Percentiles rank a stretch among this genome's conserved stretches.
These are phyloP conservation scores for Phytophthora foliorum DNA, from an alignment of 352 stramenopile species.

Conservation along the genomic window DNA sequence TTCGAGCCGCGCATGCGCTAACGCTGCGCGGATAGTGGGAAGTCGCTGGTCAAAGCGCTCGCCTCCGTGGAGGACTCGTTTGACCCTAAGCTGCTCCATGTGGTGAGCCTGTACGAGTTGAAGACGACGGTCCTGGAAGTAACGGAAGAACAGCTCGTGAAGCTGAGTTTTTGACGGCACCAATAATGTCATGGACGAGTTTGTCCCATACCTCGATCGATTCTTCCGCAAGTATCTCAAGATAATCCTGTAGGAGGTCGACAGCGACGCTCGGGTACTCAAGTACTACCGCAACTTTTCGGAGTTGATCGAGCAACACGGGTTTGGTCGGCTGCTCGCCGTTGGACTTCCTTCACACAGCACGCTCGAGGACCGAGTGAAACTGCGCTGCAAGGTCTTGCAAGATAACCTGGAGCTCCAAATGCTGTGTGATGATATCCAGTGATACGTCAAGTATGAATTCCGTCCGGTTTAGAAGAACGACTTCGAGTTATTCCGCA, in stretches of 20 bases:
- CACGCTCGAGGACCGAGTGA: constrained; percentile 1
- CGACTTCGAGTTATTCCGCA: constrained; percentile 7
- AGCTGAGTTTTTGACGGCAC: constrained; percentile 5
- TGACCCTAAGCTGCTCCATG: constrained; percentile 17
- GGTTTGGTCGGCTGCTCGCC: neutral
- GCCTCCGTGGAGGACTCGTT: constrained; percentile 20
- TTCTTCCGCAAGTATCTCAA: constrained; percentile 19
- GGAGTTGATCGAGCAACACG: constrained; percentile 3
- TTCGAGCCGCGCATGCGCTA: constrained; percentile 23
- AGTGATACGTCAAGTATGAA: constrained; percentile 6
- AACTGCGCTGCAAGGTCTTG: constrained; percentile 11
- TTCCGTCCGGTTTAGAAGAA: constrained; percentile 2
- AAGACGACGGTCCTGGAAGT: constrained; percentile 9
- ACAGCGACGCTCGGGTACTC: constrained; percentile 10
- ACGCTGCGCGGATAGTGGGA: constrained; percentile 20
- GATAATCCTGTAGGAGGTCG: constrained; percentile 15
- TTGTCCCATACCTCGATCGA: constrained; percentile 11
- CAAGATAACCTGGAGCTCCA: neutral
- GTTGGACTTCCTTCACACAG: neutral
- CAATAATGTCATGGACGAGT: constrained; percentile 14
- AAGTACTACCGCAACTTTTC: constrained; percentile 19
- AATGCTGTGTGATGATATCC: constrained; percentile 8
- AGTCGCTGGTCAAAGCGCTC: constrained; percentile 17
- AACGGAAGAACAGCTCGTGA: constrained; percentile 9
- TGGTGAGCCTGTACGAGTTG: constrained; percentile 18